phyloP scores from a whole-genome alignment of 2,329 filamentous ascomycete species.

The Aspergillus udagawae region DNA sequence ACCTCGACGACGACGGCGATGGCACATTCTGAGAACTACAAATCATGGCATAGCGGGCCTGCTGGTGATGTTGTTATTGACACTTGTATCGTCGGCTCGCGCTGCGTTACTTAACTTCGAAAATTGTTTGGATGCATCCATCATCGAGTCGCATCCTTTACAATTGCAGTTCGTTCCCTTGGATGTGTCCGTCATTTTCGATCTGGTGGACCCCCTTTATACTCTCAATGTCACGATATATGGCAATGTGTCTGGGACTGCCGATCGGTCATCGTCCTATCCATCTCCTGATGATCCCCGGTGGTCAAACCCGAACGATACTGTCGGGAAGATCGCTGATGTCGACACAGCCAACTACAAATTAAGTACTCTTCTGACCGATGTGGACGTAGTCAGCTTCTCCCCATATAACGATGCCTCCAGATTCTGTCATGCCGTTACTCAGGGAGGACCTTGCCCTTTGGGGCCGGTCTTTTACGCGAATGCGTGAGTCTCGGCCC shows the following conservation, averaged over 20 bases:
- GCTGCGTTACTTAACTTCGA: slow-evolving; percentile 72
- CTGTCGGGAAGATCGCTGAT: slow-evolving; percentile 73
- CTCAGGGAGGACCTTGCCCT: slow-evolving; percentile 63
- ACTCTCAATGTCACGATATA: slow-evolving; percentile 75
- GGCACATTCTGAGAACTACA: slow-evolving; percentile 4
- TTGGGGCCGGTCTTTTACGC: slow-evolving; percentile 66
- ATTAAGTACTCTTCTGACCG: slow-evolving; percentile 69
- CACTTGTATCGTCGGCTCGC: slow-evolving; percentile 39
- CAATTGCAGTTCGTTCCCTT: slow-evolving; percentile 77
- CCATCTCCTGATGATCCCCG: slow-evolving; percentile 56
- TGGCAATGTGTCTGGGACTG: slow-evolving; percentile 82
- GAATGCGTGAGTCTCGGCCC: slow-evolving; percentile 42
- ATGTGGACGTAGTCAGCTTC: slow-evolving; percentile 73
- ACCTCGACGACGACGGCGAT: slow-evolving; percentile 17
- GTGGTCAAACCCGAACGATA: slow-evolving; percentile 60
- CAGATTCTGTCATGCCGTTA: slow-evolving; percentile 64
- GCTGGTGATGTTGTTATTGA: slow-evolving; percentile 20
- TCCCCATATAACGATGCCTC: slow-evolving; percentile 56
- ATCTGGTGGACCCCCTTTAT: slow-evolving; percentile 57
- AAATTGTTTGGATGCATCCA: slow-evolving; percentile 69
- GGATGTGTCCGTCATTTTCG: slow-evolving; percentile 70
- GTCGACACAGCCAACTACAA: slow-evolving; percentile 55
- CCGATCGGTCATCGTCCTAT: slow-evolving; percentile 46
- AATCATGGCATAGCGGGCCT: slow-evolving; percentile 14
- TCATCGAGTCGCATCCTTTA: slow-evolving; percentile 55